Evolutionary conservation across 345 rosid species (phyloP), one percentile per base, ranked within the genome.

Genomic region (Rhizophora mangle): DNA sequence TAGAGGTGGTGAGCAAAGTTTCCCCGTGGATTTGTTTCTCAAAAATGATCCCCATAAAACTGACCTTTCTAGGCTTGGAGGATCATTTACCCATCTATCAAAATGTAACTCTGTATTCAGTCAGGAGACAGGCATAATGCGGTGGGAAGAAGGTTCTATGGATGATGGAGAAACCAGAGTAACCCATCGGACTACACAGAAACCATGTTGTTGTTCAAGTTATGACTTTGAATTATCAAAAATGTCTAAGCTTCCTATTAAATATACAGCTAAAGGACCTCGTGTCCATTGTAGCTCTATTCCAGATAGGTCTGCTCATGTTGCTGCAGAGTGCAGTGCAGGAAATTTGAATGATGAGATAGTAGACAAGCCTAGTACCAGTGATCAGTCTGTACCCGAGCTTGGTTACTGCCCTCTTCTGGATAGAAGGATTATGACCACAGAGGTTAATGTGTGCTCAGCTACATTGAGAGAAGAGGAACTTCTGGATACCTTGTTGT

Each of bases 121-220:
- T 66, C 87, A 85, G 69, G 96, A 92, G 75, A 80, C 70, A 27
- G 98, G 88, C 78, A 78, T 85, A 32, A 84, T 95, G 76, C 86
- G 73, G 79, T 92, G 97, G 99, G 97, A 92, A 78, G 99, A 95
- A 89, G 99, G 96, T 68, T 87, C 87, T 77, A 75, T 86, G 93
- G 97, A 95, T 81, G 96, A 87, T 63, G 88, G 86, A 77, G 88
- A 84, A 66, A 79, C 79, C 65, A 84, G 88, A 74, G 85, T 92
- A 57, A 88, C 96, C 55, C 99, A 95, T 78, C 80, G 72, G 57
- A 90, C 97, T 39, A 64, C 70, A 62, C 87, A 81, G 77, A 95
- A 90, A 76, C 99, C 99, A 55, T 95, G 97, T 79, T 95, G 99
- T 79, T 95, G 99, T 81, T 85, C 90, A 67, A 81, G 82, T 79